Evolutionary conservation across 208 protist genomes (phyloP), one percentile per base, ranked within the genome.

Genomic region (Spongospora subterranea): DNA sequence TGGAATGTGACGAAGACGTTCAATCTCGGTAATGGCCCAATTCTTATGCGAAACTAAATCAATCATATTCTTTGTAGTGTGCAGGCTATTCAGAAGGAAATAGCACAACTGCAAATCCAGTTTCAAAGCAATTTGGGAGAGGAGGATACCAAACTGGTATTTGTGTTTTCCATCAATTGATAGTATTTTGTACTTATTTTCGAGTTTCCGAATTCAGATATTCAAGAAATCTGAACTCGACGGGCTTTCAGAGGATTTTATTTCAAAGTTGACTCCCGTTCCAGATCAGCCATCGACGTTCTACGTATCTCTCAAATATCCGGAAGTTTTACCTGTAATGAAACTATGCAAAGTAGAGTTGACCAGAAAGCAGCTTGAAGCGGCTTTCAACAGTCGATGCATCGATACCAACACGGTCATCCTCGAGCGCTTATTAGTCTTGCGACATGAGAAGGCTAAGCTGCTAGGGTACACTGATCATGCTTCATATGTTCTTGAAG

Each of bases 361-460:
- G 13, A 89, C 88, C 32, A 6, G 88, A 6, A 6, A 29, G 6
- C 6, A 89, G 32, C 32, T 89, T 38, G 88, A 89, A 45, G 64
- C 65, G 1, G 39, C 46, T 38, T 89, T 89, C 88, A 60, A 89
- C 88, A 76, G 50, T 39, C 88, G 88, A 39, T 89, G 88, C 32
- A 89, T 64, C 32, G 32, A 76, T 20, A 13, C 6, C 6, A 89
- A 89, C 32, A 65, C 50, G 13, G 17, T 29, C 6, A 89, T 89
- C 6, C 29, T 89, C 11, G 88, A 89, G 6, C 50, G 54, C 29
- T 29, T 89, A 35, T 39, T 60, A 6, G 32, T 17, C 11, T 89
- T 89, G 88, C 88, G 88, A 35, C 88, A 89, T 29, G 54, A 76
- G 88, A 60, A 71, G n/a, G 54, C 50, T 45, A 71, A 89, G 1